A percentile compares a stretch with the other conserved stretches of the same genome.
phyloP scores from a whole-genome alignment of 345 rosid species.

The Sisymbrium altissimum region DNA sequence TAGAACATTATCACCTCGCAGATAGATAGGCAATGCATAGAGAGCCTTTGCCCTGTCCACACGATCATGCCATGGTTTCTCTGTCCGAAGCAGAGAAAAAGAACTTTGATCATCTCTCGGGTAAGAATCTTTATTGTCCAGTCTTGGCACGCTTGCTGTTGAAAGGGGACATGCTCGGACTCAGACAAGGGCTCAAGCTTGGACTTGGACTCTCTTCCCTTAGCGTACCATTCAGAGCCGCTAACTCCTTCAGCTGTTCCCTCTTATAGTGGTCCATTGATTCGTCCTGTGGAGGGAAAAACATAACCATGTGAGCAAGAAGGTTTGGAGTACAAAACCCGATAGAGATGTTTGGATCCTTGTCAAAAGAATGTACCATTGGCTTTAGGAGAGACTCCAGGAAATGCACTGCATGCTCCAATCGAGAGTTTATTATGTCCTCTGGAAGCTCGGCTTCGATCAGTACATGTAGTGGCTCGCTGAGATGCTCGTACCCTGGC shows the following conservation, averaged over 20 bases:
- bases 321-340: not conserved
- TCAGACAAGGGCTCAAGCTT: slow-evolving; percentile 90
- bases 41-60: slow-evolving; percentile 11
- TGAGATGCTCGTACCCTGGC: slow-evolving; percentile 92
- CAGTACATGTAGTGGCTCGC: slow-evolving; percentile 79
- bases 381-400: slow-evolving; percentile 84
- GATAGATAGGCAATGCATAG: slow-evolving; percentile 10
- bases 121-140: slow-evolving; percentile 44
- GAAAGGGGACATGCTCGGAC: slow-evolving; percentile 90
- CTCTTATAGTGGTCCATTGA: slow-evolving; percentile 86
- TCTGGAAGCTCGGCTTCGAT: slow-evolving; percentile 94
- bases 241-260: slow-evolving; percentile 87
- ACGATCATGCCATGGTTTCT: slow-evolving; percentile 18
- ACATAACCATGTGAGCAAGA: slow-evolving; percentile 1
- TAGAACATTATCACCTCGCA: slow-evolving; percentile 26
- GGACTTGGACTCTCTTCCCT: slow-evolving; percentile 85
- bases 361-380: slow-evolving; percentile 47
- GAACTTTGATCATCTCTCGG: slow-evolving; percentile 14
- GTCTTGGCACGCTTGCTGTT: slow-evolving; percentile 89
- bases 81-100: slow-evolving; percentile 1
- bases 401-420: slow-evolving; percentile 71
- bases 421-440: slow-evolving; percentile 60
- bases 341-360: not conserved
- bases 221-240: slow-evolving; percentile 74
- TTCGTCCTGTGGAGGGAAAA: slow-evolving; percentile 57